Conservation (phyloP, 2,329 filamentous ascomycete species). For the Plenodomus biglobosus region DNA sequence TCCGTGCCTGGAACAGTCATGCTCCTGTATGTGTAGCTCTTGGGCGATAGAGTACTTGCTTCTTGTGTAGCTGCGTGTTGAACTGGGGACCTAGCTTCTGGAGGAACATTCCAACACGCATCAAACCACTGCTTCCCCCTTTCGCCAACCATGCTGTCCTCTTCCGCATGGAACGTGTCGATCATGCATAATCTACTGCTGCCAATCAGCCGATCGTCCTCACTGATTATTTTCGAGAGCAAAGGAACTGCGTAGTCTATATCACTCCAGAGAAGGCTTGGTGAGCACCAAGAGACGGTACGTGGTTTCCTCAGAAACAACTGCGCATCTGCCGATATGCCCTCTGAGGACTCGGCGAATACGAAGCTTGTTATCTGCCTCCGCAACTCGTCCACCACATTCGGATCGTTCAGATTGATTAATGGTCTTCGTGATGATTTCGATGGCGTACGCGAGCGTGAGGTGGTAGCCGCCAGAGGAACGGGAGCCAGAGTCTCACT, state of each 20-base stretch:
- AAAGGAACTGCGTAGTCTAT: constrained; percentile 28
- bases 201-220: constrained; percentile 8
- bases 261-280: constrained; percentile 26
- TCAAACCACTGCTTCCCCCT: constrained; percentile 34
- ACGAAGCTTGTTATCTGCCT: constrained; percentile 24
- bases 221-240: constrained; percentile 21
- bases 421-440: background rate
- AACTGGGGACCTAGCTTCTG: background rate
- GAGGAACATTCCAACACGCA: constrained; percentile 21
- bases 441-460: constrained; percentile 4
- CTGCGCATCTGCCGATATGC: constrained; percentile 31
- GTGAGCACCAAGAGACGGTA: constrained; percentile 24
- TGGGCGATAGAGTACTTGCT: background rate
- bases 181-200: constrained; percentile 20
- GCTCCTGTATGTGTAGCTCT: constrained; percentile 21
- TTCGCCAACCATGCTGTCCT: constrained; percentile 32
- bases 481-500: constrained; percentile 13
- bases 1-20: constrained; percentile 23
- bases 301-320: constrained; percentile 28
- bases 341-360: constrained; percentile 32
- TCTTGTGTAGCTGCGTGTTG: background rate
- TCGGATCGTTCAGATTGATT: constrained; percentile 16
- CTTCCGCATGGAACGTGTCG: constrained; percentile 33
- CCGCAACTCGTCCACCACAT: constrained; percentile 26
- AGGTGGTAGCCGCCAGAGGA: constrained; percentile 9